Base-by-base conservation (phyloP, 257 asterid genomes). In the Plantago ovata region DNA sequence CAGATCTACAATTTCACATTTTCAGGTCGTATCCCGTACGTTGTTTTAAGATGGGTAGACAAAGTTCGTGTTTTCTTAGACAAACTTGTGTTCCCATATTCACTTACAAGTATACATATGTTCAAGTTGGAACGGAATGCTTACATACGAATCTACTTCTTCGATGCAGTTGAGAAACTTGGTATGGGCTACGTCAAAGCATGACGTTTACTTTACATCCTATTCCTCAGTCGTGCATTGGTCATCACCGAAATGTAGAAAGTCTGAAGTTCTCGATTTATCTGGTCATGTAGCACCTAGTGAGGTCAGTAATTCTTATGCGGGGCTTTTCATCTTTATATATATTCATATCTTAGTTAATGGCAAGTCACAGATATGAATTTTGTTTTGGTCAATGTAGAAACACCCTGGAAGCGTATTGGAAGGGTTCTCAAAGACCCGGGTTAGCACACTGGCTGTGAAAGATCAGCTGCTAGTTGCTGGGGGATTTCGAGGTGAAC, bases 141-240 rank as follows among this genome's bases (percentile, higher is more conserved):
- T 74, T 63, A 71, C 47, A 1, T 53, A n/a, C 22, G 22, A 10
- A 15, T 10, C 32, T 50, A 42, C 21, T 71, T 53, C 33, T 62
- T 67, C 64, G 67, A 63, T 61, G 47, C 87, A 87, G 98, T 71
- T 90, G 81, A 79, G 96, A 77, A 90, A 90, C 75, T 76, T 87
- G 85, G 95, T 90, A 8, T 91, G 98, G 96, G 92, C 95, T 58
- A n/a, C n/a, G n/a, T n/a, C n/a, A n/a, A n/a, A n/a, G n/a, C n/a
- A n/a, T n/a, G n/a, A n/a, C n/a, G n/a, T 87, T 62, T 90, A 84
- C 78, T 76, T 87, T 48, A 71, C 87, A 91, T 87, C 96, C 16
- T 85, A 79, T 69, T 90, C 78, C 67, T 87, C 95, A 52, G 86
- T 83, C 56, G 64, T 90, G 72, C 96, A 90, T 68, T 90, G 95